Percentiles rank a stretch among this genome's conserved stretches.
Conservation (phyloP, 2,329 filamentous ascomycete genomes). For the Scedosporium aurantiacum region DNA sequence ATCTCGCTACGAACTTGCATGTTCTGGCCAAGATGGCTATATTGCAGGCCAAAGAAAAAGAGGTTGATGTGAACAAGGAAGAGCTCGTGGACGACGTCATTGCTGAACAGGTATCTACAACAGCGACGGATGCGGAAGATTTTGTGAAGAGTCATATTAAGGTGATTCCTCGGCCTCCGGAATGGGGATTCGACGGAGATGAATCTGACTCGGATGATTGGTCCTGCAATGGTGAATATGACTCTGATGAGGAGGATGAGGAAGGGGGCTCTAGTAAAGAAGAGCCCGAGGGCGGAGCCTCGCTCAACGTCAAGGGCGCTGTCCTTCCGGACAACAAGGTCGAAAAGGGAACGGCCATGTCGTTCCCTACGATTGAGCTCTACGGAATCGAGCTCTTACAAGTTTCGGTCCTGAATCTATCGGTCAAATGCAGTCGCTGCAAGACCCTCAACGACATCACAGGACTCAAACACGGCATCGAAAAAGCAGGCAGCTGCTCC, state of each 20-base stretch:
- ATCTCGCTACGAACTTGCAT: constrained; percentile 60
- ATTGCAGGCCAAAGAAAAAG: constrained; percentile 11
- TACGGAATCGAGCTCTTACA: constrained; percentile 68
- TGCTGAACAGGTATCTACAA: background rate
- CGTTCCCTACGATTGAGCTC: constrained; percentile 67
- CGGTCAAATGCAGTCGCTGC: constrained; percentile 69
- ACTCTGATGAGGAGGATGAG: background rate
- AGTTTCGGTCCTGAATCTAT: constrained; percentile 54
- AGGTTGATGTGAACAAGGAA: constrained; percentile 9
- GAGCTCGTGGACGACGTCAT: background rate
- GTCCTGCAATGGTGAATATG: constrained; percentile 29
- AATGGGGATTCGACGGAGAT: constrained; percentile 47
- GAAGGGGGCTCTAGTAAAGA: no score
- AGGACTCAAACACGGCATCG: constrained; percentile 45
- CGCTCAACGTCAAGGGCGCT: background rate
- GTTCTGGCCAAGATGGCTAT: constrained; percentile 40
- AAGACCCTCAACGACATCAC: constrained; percentile 61
- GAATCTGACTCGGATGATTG: constrained; percentile 36
- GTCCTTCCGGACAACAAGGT: constrained; percentile 9
- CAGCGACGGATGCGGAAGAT: constrained; percentile 25
- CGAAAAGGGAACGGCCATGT: constrained; percentile 65
- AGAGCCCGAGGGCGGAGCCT: background rate
- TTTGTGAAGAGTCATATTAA: constrained; percentile 49
- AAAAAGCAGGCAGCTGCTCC: constrained; percentile 43
- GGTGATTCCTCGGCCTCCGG: constrained; percentile 63